These are phyloP conservation scores for Candida palmyrensis DNA, from an alignment of 805 yeast genomes.

Conservation along the genomic window DNA sequence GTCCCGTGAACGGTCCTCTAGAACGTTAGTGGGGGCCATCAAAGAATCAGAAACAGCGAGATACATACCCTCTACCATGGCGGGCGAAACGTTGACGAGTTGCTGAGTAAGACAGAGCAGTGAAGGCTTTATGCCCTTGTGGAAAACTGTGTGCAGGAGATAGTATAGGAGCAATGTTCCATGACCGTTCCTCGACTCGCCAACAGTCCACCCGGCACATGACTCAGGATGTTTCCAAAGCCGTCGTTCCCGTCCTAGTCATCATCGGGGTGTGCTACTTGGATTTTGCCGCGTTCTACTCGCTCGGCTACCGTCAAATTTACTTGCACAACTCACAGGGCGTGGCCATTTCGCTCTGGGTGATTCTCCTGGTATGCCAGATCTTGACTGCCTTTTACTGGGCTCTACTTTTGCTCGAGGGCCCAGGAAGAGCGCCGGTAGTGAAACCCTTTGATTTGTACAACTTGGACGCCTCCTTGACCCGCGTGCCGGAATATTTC, in stretches of 20 bases:
- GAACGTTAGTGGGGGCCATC: neutral
- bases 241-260: slow-evolving; percentile 26
- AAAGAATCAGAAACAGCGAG: neutral
- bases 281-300: slow-evolving; percentile 40
- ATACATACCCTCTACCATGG: neutral
- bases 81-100: too few species aligned
- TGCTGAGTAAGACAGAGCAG: too few species aligned
- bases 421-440: slow-evolving; percentile 51
- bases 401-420: slow-evolving; percentile 40
- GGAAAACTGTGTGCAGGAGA: too few species aligned
- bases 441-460: slow-evolving; percentile 31
- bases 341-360: slow-evolving; percentile 34
- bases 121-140: too few species aligned
- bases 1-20: slow-evolving; percentile 56
- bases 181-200: too few species aligned
- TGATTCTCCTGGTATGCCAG: slow-evolving; percentile 19
- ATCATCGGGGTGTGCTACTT: slow-evolving; percentile 32
- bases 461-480: slow-evolving; percentile 12
- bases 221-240: too few species aligned
- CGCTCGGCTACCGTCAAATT: slow-evolving; percentile 39
- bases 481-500: slow-evolving; percentile 53
- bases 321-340: slow-evolving; percentile 21
- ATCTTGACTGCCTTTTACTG: slow-evolving; percentile 30
- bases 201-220: too few species aligned
- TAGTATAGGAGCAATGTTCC: too few species aligned